Base-by-base conservation (phyloP, 805 yeast species). In the Candida khao-thaluensis region DNA sequence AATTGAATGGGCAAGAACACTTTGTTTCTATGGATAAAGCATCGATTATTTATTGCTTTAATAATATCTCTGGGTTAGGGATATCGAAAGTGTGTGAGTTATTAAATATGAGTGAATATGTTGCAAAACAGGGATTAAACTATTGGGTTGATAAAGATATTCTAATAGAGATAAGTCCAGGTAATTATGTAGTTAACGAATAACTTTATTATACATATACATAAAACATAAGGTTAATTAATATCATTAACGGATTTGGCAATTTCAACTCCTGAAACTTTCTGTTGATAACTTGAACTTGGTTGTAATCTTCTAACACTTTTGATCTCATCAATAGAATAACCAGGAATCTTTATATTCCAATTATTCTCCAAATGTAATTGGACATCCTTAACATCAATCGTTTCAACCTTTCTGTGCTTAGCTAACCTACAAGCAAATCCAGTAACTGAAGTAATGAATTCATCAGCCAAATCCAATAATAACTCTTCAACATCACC, bases 351-450 rank as follows among this genome's bases (percentile, higher is more conserved):
- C 49, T 95, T 79, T 40, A 93, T 87, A 60, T 91, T 90, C 97
- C 96, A 91, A 60, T 90, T 89, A 23, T 33, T 43, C 28, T 37
- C 41, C 51, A 93, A 69, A 59, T 93, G 96, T 41, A 93, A 63
- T 60, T 93, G 98, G 37, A 95, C 77, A 59, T 93, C 99, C 51
- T 81, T 80, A 11, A 85, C 87, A 49, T 91, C 98, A 17, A 93
- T 69, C 25, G 83, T 77, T 44, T 91, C 96, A 5, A 87, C 79
- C 55, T 86, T 88, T 51, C 99, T 76, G 57, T 91, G 97, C 59
- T 93, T 93, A 16, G 99, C 98, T 48, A 93, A 71, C 39, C 95
- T 77, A 57, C 98, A 91, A 1, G 98, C 96, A 67, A 93, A 93
- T 2, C 88, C 72, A 0, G 97, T 89, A 2, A 95, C 96, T 34